Evolutionary conservation across 2,329 filamentous ascomycete genomes (phyloP).

Genomic region (Eutypa lata): DNA sequence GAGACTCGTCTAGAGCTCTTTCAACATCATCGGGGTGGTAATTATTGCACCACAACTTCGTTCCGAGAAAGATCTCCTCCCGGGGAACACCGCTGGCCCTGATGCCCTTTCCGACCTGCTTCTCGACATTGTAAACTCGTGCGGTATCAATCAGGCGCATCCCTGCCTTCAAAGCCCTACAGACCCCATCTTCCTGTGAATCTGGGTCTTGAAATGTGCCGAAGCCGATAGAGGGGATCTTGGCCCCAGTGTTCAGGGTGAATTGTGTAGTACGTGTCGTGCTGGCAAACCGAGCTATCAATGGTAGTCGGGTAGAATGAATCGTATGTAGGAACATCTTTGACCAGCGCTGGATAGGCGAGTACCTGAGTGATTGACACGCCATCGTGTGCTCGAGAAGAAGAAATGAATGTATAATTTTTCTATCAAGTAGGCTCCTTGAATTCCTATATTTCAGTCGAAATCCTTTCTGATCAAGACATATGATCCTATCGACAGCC

Average conservation of each 20-base stretch:
- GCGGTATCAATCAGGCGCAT: slow-evolving; percentile 33
- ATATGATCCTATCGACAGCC: too few species aligned
- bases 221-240: slow-evolving; percentile 28
- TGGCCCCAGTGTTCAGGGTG: slow-evolving; percentile 19
- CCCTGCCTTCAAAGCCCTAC: slow-evolving; percentile 25
- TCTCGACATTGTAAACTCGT: slow-evolving; percentile 4
- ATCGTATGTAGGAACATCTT: too few species aligned
- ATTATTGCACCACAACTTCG: slow-evolving; percentile 7
- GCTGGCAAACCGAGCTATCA: too few species aligned
- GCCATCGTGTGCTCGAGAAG: too few species aligned
- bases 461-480: too few species aligned
- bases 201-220: slow-evolving; percentile 29
- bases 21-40: slow-evolving; percentile 4
- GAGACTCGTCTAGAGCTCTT: neutral
- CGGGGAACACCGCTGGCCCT: slow-evolving; percentile 2
- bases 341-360: too few species aligned
- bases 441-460: too few species aligned
- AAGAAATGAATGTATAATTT: too few species aligned
- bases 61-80: slow-evolving; percentile 4
- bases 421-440: too few species aligned
- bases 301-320: too few species aligned
- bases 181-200: slow-evolving; percentile 22
- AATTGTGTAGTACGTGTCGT: too few species aligned
- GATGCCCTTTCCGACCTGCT: slow-evolving; percentile 6
- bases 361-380: too few species aligned